Percentiles rank a stretch among this genome's conserved stretches.
Conservation (phyloP, 2,329 filamentous ascomycete genomes). For the Dendrostoma leiphaemia region DNA sequence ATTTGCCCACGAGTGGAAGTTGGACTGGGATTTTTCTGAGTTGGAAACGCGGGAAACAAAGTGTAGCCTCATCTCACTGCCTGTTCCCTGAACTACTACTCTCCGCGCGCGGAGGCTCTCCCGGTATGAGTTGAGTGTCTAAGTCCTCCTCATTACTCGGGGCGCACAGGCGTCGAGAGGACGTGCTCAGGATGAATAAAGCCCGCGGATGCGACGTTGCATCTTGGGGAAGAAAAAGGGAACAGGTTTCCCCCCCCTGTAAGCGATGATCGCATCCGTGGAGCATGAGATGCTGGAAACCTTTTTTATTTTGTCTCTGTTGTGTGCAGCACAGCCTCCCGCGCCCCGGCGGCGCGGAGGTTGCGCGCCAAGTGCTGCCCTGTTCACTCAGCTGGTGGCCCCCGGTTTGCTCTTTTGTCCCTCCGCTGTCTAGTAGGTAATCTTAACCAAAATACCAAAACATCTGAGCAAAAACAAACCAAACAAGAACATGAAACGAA, state of each 20-base stretch:
- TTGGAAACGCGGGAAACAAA: conserved; percentile 7
- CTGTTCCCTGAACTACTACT: conserved; percentile 6
- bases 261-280: conserved; percentile 4
- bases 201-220: conserved; percentile 13
- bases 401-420: conserved; percentile 33
- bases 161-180: neutral
- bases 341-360: conserved; percentile 29
- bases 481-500: conserved; percentile 1
- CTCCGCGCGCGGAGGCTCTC: neutral
- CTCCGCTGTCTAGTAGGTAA: conserved; percentile 41
- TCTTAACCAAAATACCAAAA: conserved; percentile 36
- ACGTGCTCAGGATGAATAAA: neutral
- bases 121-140: conserved; percentile 14
- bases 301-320: conserved; percentile 8
- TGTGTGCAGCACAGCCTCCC: neutral
- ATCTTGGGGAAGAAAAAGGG: conserved; percentile 4
- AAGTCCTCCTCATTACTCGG: conserved; percentile 18
- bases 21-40: neutral
- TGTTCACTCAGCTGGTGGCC: conserved; percentile 35
- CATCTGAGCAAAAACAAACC: conserved; percentile 15
- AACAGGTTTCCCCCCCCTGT: conserved; percentile 2
- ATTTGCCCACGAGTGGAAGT: neutral
- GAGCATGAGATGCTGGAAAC: conserved; percentile 22
- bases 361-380: conserved; percentile 34
- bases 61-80: conserved; percentile 20